Evolutionary conservation across 345 rosid genomes (phyloP).

Genomic region (Dovyalis caffra): DNA sequence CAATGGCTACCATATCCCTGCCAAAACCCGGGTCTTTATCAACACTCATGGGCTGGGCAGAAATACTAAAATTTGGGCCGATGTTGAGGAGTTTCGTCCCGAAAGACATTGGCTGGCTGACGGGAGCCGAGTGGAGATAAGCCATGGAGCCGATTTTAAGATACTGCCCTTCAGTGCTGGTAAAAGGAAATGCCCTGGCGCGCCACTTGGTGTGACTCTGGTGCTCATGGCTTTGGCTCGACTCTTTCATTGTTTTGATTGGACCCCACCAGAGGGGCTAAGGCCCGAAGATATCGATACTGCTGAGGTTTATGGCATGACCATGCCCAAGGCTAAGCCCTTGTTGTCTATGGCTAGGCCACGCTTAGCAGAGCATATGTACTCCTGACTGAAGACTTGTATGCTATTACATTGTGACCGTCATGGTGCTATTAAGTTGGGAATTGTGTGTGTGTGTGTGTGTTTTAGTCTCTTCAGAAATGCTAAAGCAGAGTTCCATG

Average conservation of each 20-base stretch:
- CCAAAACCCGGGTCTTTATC: conserved; percentile 82
- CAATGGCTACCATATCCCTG: conserved; percentile 73
- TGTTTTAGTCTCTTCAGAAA: no score
- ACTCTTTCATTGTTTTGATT: conserved; percentile 80
- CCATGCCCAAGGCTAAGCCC: conserved; percentile 89
- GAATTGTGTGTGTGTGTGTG: no score
- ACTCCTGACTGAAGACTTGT: conserved; percentile 20
- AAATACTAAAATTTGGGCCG: conserved; percentile 62
- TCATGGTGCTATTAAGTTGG: no score
- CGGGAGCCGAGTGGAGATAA: conserved; percentile 77
- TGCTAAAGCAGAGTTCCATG: no score
- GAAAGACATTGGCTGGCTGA: conserved; percentile 69
- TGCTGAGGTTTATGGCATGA: conserved; percentile 80
- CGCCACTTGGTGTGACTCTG: conserved; percentile 82
- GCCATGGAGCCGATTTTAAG: conserved; percentile 85
- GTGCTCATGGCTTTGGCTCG: conserved; percentile 86
- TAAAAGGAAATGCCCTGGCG: conserved; percentile 89
- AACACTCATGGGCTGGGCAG: conserved; percentile 90
- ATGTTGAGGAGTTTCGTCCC: conserved; percentile 71
- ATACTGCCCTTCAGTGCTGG: conserved; percentile 90
- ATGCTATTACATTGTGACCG: no score
- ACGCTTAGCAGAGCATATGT: conserved; percentile 51
- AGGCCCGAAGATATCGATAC: conserved; percentile 58
- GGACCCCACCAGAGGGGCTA: conserved; percentile 52
- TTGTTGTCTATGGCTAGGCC: conserved; percentile 61